Conservation (phyloP, 1,284 basidiomycete species). For the Ganoderma resinaceum region DNA sequence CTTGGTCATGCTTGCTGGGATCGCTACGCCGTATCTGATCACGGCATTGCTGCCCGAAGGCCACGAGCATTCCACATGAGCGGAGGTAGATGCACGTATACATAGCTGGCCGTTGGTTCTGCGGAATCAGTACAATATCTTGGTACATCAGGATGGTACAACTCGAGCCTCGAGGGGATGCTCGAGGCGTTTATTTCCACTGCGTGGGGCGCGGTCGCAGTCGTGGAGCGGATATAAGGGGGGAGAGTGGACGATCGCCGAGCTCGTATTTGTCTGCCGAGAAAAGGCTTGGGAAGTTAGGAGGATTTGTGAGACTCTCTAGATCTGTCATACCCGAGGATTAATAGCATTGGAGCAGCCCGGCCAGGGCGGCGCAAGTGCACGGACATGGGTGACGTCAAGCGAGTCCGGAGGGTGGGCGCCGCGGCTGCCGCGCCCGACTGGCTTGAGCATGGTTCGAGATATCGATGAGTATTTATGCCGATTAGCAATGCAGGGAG, state of each 20-base stretch:
- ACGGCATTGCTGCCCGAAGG: constrained; percentile 20
- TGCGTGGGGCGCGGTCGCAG: not conserved
- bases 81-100: not conserved
- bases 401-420: not conserved
- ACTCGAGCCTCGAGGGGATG: not conserved
- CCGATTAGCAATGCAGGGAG: not conserved
- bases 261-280: not conserved
- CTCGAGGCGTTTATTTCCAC: not conserved
- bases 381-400: constrained; percentile 13
- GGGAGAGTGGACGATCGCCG: not conserved
- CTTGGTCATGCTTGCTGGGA: constrained; percentile 24
- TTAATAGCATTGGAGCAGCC: not conserved
- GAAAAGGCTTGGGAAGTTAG: not conserved
- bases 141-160: not conserved
- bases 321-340: no score
- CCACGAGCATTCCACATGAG: constrained; percentile 19
- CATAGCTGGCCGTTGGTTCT: not conserved
- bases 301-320: not conserved
- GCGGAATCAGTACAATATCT: not conserved
- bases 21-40: constrained; percentile 25
- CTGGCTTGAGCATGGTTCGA: not conserved
- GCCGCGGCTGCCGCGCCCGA: not conserved
- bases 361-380: not conserved
- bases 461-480: not conserved
- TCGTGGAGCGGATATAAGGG: not conserved